Base-by-base conservation (phyloP, 495 filamentous ascomycete genomes). In the Trichoderma orchidacearum region DNA sequence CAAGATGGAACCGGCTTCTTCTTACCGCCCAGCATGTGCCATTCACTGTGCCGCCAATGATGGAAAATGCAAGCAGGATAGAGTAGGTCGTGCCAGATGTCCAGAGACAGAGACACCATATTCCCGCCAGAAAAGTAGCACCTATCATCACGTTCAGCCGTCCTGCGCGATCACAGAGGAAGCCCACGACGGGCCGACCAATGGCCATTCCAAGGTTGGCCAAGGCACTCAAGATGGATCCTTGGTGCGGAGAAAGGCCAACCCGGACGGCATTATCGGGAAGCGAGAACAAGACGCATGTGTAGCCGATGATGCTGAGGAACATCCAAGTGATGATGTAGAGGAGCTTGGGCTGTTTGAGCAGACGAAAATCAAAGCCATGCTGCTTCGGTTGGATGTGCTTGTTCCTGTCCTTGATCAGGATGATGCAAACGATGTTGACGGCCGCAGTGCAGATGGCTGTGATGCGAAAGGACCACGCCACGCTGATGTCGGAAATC, bases 291-390 rank as follows among this genome's bases (percentile, higher is more conserved):
- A 89, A 67, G 3, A 91, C 71, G 12, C 83, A 82, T 36, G 87
- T 73, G 61, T 89, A 92, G 12, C 83, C 84, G 11, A 91, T 72
- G 68, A 90, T 79, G 54, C 77, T 82, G 58, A 91, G 77, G 50
- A 84, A 75, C 18, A 83, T 83, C 81, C 84, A 93, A 21, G 71
- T 73, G 11, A 89, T 66, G 30, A 87, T 75, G 11, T 90, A 69
- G 51, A 82, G 64, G 56, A 86, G 87, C 60, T 86, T 75, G 3
- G 73, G 71, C 11, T 78, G 75, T 56, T 70, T 75, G 60, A 91
- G 75, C 0, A 89, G 71, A 4, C 72, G 65, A 38, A 78, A 68
- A 66, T 88, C 79, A 62, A 91, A 89, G 3, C 81, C 72, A 13
- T 76, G 69, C 58, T 84, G 75, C 15, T 77, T 75, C 45, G 82